These are phyloP conservation scores for Penicillium sp. DNA, from an alignment of 2,329 filamentous ascomycete genomes.

Conservation along the genomic window DNA sequence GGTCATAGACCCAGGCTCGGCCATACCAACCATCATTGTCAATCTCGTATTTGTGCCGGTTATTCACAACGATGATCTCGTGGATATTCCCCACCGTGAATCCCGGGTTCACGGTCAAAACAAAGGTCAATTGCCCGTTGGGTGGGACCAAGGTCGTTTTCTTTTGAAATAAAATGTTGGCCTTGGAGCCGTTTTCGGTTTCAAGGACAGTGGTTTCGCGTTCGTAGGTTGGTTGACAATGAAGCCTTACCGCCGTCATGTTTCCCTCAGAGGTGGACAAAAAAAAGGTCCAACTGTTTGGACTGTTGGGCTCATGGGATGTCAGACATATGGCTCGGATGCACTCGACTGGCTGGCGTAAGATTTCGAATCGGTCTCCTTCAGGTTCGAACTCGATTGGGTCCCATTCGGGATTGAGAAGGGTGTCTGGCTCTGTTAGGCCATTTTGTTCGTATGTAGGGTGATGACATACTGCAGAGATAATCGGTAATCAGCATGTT, in stretches of 20 bases:
- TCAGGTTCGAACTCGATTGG: not conserved
- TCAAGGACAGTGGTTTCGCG: not conserved
- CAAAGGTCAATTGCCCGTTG: not conserved
- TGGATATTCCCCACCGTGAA: not conserved
- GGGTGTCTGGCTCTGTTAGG: not conserved
- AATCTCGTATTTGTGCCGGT: not conserved
- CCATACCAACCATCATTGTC: not conserved
- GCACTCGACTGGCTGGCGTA: not conserved
- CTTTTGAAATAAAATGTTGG: not conserved
- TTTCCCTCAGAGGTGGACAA: not conserved
- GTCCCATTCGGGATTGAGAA: not conserved
- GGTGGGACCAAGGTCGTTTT: not conserved
- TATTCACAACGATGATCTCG: not conserved
- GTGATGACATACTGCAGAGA: not conserved
- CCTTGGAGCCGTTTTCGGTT: not conserved
- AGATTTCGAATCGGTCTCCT: not conserved
- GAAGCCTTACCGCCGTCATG: not conserved
- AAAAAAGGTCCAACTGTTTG: not conserved
- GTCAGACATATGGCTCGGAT: not conserved
- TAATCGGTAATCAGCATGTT: not conserved
- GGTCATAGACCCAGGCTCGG: not conserved
- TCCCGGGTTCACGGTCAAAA: not conserved
- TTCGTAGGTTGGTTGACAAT: not conserved
- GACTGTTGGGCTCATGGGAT: not conserved
- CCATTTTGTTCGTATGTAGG: not conserved